Conservation (phyloP, 2,329 filamentous ascomycete genomes). For the Colletotrichum graminicola region DNA sequence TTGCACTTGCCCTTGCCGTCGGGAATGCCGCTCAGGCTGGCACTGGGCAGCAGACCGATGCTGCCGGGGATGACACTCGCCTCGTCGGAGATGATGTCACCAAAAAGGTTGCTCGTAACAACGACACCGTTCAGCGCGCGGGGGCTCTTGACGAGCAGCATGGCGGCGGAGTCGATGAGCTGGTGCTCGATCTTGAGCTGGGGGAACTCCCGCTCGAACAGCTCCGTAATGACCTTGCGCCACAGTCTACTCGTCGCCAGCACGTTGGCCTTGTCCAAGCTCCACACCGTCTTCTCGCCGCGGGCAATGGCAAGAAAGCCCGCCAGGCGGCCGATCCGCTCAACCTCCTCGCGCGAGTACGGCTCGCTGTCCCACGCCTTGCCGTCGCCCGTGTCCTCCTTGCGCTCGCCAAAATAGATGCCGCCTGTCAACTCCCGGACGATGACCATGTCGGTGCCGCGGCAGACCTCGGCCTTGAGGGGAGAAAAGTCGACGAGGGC, state of each 20-base stretch:
- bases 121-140: constrained; percentile 88
- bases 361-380: constrained; percentile 86
- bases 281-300: constrained; percentile 79
- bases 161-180: constrained; percentile 95
- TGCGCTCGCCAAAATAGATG: constrained; percentile 94
- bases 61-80: constrained; percentile 93
- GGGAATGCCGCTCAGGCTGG: constrained; percentile 86
- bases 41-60: constrained; percentile 88
- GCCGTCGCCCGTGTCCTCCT: constrained; percentile 81
- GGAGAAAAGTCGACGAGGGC: constrained; percentile 86
- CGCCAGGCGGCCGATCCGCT: constrained; percentile 86
- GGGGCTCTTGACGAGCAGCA: constrained; percentile 97
- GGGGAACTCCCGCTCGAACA: constrained; percentile 90
- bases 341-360: constrained; percentile 87
- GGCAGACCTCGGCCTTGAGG: constrained; percentile 86
- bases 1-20: constrained; percentile 88
- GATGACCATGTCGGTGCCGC: constrained; percentile 91
- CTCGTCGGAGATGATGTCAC: constrained; percentile 96
- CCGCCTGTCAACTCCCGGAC: constrained; percentile 93
- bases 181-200: constrained; percentile 87
- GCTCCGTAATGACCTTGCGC: constrained; percentile 87
- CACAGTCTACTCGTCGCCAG: constrained; percentile 90
- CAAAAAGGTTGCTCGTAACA: constrained; percentile 93
- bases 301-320: constrained; percentile 83
- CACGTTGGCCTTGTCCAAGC: constrained; percentile 96